Evolutionary conservation across 2,329 filamentous ascomycete genomes (phyloP).

Genomic region (Fusarium compactum): DNA sequence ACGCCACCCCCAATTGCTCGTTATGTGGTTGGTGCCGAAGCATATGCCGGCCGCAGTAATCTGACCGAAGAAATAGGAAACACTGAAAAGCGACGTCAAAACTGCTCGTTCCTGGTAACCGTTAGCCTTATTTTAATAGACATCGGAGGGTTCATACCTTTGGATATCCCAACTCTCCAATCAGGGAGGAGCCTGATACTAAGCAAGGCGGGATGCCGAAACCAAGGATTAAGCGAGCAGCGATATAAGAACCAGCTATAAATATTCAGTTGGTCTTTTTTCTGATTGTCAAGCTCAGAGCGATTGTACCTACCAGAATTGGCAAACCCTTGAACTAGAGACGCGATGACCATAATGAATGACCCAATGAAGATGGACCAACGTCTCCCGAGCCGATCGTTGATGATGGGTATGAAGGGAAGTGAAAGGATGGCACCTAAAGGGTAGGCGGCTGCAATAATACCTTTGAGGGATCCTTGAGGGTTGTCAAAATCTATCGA

Average conservation of each 20-base stretch:
- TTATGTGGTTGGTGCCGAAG: conserved; percentile 29
- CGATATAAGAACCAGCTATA: conserved; percentile 61
- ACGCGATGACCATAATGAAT: conserved; percentile 31
- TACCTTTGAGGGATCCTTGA: conserved; percentile 47
- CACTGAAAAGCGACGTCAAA: conserved; percentile 17
- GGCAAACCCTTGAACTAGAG: background rate
- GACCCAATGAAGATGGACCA: conserved; percentile 47
- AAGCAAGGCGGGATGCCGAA: conserved; percentile 56
- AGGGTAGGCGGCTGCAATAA: conserved; percentile 58
- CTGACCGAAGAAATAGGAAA: background rate
- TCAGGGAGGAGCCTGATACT: background rate
- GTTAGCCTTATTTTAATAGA: background rate
- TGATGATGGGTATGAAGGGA: conserved; percentile 46
- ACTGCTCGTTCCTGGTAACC: background rate
- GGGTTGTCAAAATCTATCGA: conserved; percentile 47
- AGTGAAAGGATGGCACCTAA: conserved; percentile 57
- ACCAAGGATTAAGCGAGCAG: conserved; percentile 64
- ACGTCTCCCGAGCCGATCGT: conserved; percentile 47
- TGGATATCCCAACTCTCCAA: background rate
- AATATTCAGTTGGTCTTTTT: background rate
- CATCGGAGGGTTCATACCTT: conserved; percentile 33
- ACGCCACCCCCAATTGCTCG: conserved; percentile 31
- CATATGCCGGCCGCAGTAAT: conserved; percentile 26
- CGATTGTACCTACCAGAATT: background rate
- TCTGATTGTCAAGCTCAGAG: accelerated